phyloP scores from a whole-genome alignment of 805 yeast species.

The Myxozyma melibiosi region DNA sequence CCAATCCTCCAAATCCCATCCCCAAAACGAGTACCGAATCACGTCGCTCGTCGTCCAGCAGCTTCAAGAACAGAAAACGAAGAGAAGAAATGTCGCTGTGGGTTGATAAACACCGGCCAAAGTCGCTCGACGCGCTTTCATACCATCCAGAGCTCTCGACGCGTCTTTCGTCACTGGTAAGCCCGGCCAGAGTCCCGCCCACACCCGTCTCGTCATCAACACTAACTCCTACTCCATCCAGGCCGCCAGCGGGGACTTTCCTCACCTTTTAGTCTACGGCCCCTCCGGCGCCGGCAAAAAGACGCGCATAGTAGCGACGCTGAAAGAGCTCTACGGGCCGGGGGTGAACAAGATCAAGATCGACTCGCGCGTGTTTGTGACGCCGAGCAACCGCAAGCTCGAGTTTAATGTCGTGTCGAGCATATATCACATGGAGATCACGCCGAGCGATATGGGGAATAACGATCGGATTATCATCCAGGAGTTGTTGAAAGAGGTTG shows the following conservation, averaged over 20 bases:
- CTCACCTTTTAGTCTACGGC: slow-evolving; percentile 89
- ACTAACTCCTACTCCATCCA: slow-evolving; percentile 18
- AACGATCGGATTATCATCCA: slow-evolving; percentile 95
- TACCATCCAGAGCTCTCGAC: slow-evolving; percentile 68
- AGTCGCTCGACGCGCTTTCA: slow-evolving; percentile 59
- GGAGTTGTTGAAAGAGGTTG: slow-evolving; percentile 89
- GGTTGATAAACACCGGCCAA: slow-evolving; percentile 95
- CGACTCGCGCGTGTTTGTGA: slow-evolving; percentile 81
- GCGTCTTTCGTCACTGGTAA: slow-evolving; percentile 61
- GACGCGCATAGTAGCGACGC: slow-evolving; percentile 81
- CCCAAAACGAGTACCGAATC: too few species aligned
- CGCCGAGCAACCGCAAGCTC: slow-evolving; percentile 66
- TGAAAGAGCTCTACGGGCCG: slow-evolving; percentile 78
- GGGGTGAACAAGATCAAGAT: slow-evolving; percentile 83
- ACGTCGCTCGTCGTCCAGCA: too few species aligned
- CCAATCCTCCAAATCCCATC: too few species aligned
- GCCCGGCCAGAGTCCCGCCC: slow-evolving; percentile 14
- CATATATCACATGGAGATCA: slow-evolving; percentile 87
- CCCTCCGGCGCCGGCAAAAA: slow-evolving; percentile 98
- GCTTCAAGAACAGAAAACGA: too few species aligned
- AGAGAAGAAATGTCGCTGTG: slow-evolving; percentile 89
- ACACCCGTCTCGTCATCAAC: not conserved
- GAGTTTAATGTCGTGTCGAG: slow-evolving; percentile 94
- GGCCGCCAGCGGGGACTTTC: slow-evolving; percentile 78
- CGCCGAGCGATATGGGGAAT: slow-evolving; percentile 95